Percentiles rank a stretch among this genome's conserved stretches.
phyloP scores from a whole-genome alignment of 345 rosid genomes.

The Cardamine chenopodiifolia region DNA sequence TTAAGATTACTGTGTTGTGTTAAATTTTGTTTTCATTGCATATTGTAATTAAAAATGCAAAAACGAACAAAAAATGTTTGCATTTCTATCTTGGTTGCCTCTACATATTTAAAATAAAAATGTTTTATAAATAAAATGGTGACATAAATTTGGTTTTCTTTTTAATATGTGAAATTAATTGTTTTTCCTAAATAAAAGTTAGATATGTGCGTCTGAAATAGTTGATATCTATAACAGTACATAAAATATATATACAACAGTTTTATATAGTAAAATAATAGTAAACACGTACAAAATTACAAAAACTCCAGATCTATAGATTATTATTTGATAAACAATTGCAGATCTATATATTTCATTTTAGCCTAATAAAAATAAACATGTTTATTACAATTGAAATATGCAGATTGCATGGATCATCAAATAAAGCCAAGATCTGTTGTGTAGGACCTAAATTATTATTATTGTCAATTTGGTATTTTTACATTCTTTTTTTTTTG shows the following conservation, averaged over 20 bases:
- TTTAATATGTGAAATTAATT: not conserved
- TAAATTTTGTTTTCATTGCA: not conserved
- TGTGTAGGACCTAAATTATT: not conserved
- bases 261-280: not conserved
- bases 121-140: not conserved
- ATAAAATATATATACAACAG: slow-evolving; percentile 1
- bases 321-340: not conserved
- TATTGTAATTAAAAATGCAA: not conserved
- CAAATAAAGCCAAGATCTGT: slow-evolving; percentile 32
- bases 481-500: too few relatives aligned
- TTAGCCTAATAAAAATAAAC: not conserved
- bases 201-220: not conserved
- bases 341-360: slow-evolving; percentile 9
- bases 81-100: not conserved
- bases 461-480: not conserved
- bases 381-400: not conserved
- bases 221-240: not conserved
- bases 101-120: not conserved
- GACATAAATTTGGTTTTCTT: not conserved
- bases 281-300: not conserved
- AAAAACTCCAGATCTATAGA: slow-evolving; percentile 18
- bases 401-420: slow-evolving; percentile 14
- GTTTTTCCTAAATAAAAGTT: not conserved
- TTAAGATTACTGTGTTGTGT: not conserved
- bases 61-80: not conserved